Percentiles rank a stretch among this genome's conserved stretches.
Conservation (phyloP, 2,329 filamentous ascomycete species). For the Diaporthe vexans region DNA sequence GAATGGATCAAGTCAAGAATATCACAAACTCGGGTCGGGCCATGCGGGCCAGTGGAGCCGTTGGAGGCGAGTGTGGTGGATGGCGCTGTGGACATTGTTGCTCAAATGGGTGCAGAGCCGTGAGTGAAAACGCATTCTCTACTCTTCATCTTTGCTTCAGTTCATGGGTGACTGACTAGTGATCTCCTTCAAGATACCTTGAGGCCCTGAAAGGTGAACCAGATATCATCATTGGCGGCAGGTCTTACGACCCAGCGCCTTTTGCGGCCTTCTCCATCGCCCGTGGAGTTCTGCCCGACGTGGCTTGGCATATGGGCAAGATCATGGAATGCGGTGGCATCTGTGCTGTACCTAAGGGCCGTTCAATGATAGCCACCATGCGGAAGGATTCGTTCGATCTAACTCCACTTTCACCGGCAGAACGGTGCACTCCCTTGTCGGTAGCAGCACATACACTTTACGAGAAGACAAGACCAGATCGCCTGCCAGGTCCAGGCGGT, state of each 20-base stretch:
- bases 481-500: not conserved
- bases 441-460: slow-evolving; percentile 8
- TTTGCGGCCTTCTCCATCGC: slow-evolving; percentile 7
- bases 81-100: slow-evolving; percentile 1
- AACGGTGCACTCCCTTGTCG: not conserved
- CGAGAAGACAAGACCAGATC: slow-evolving; percentile 1
- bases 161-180: too few relatives aligned
- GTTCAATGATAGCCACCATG: slow-evolving; percentile 11
- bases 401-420: not conserved
- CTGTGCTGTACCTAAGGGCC: not conserved
- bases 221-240: not conserved
- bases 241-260: not conserved
- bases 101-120: slow-evolving; percentile 21
- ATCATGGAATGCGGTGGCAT: slow-evolving; percentile 21
- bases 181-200: not conserved
- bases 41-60: not conserved
- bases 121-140: not conserved
- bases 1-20: slow-evolving; percentile 3
- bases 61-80: not conserved
- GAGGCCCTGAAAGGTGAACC: not conserved
- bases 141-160: accelerated
- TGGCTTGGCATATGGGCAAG: slow-evolving; percentile 17
- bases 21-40: not conserved
- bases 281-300: not conserved
- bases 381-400: slow-evolving; percentile 7